Evolutionary conservation across 2,329 filamentous ascomycete species (phyloP).

Genomic region (Fusarium ramigenum): DNA sequence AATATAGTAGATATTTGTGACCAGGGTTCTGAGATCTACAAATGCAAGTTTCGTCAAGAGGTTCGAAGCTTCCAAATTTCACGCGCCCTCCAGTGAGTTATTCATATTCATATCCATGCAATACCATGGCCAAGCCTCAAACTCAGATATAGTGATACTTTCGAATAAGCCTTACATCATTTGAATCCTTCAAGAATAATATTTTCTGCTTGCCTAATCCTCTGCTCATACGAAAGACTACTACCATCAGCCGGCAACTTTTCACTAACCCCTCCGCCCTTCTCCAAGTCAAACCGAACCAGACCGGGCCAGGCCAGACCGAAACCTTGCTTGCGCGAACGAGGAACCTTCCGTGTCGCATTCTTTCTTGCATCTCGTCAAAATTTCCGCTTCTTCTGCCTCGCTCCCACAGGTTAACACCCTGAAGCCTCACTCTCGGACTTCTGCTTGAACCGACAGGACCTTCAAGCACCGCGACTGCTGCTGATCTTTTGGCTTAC

Average conservation of each 20-base stretch:
- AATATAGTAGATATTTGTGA: neutral
- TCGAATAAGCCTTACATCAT: neutral
- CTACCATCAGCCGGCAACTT: constrained; percentile 8
- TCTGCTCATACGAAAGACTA: neutral
- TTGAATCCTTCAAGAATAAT: neutral
- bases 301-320: neutral
- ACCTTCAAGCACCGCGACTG: neutral
- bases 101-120: neutral
- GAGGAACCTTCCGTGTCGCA: neutral
- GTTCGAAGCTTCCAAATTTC: neutral
- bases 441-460: neutral
- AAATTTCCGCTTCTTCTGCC: constrained; percentile 3
- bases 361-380: constrained; percentile 25
- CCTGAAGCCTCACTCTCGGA: neutral
- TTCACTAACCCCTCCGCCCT: constrained; percentile 17
- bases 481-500: constrained; percentile 10
- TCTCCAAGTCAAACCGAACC: constrained; percentile 29
- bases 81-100: neutral
- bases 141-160: neutral
- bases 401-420: neutral
- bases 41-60: neutral
- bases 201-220: neutral
- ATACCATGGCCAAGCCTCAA: neutral
- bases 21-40: neutral
- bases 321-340: constrained; percentile 7